Evolutionary conservation across 345 rosid genomes (phyloP).

Genomic region (Lepidium didymum): DNA sequence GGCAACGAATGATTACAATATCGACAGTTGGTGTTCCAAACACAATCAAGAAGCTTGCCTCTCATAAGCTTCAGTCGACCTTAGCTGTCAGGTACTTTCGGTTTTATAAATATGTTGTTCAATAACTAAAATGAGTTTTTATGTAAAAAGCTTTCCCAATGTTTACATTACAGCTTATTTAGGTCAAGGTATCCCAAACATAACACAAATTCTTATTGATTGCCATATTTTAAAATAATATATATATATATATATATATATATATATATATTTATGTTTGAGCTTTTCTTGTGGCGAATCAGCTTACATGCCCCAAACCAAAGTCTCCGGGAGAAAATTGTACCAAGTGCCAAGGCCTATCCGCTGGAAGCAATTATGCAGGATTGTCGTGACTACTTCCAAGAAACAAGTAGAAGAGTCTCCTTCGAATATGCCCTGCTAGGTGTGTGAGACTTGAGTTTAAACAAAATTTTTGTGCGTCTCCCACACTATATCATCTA

Average conservation of each 20-base stretch:
- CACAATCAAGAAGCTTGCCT: slow-evolving; percentile 82
- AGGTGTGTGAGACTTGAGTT: slow-evolving; percentile 40
- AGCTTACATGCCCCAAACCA: slow-evolving; percentile 96
- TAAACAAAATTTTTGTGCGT: background rate
- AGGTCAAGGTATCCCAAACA: background rate
- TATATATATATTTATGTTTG: background rate
- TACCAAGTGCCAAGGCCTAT: slow-evolving; percentile 93
- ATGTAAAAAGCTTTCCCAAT: background rate
- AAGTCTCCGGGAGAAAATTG: slow-evolving; percentile 80
- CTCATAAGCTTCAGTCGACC: slow-evolving; percentile 93
- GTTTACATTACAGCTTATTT: background rate
- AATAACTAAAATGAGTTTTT: background rate
- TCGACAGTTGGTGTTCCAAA: slow-evolving; percentile 97
- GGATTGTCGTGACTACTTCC: slow-evolving; percentile 83
- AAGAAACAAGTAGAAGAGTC: slow-evolving; percentile 73
- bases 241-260: too few species aligned
- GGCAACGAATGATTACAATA: slow-evolving; percentile 97
- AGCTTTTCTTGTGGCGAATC: slow-evolving; percentile 9
- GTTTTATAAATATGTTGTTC: background rate
- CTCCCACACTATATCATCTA: background rate
- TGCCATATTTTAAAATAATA: background rate
- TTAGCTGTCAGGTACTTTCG: slow-evolving; percentile 73
- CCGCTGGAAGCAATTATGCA: slow-evolving; percentile 88
- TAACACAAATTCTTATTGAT: background rate
- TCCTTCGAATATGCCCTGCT: slow-evolving; percentile 90